These are phyloP conservation scores for Podila verticillata DNA, from an alignment of 192 early-diverging fungal species.

Conservation along the genomic window DNA sequence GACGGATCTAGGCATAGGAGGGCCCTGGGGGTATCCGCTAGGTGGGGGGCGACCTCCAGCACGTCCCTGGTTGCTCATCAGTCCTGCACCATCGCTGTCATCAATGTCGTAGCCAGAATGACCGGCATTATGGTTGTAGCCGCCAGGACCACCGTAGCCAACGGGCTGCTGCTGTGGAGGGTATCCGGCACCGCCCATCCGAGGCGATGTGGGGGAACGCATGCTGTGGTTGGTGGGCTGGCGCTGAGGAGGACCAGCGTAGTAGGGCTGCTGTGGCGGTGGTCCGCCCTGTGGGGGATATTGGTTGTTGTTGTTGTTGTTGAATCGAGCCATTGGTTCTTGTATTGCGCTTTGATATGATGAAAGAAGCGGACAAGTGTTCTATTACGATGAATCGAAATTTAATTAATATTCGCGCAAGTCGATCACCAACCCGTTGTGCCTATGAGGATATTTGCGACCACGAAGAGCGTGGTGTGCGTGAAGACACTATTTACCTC, in stretches of 20 bases:
- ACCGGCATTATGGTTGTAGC: slow-evolving; percentile 25
- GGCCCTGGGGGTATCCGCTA: slow-evolving; percentile 8
- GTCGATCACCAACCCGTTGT: too few species aligned
- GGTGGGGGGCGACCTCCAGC: slow-evolving; percentile 34
- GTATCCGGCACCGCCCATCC: slow-evolving; percentile 16
- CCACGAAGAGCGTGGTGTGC: too few species aligned
- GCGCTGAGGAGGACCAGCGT: slow-evolving; percentile 37
- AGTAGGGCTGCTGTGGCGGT: slow-evolving; percentile 35
- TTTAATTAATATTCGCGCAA: neutral
- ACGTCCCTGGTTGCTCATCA: slow-evolving; percentile 41
- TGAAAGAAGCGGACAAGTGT: too few species aligned
- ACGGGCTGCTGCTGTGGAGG: slow-evolving; percentile 36
- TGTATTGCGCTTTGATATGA: neutral
- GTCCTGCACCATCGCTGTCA: slow-evolving; percentile 32
- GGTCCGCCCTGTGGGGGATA: slow-evolving; percentile 31
- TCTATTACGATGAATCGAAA: neutral
- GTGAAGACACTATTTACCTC: too few species aligned
- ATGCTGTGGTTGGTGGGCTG: slow-evolving; percentile 9
- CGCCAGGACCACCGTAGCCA: slow-evolving; percentile 25
- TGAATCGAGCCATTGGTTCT: slow-evolving; percentile 24
- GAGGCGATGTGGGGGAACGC: slow-evolving; percentile 28
- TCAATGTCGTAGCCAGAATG: slow-evolving; percentile 43
- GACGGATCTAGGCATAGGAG: slow-evolving; percentile 15
- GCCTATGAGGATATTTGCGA: too few species aligned
- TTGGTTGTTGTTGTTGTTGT: slow-evolving; percentile 35